phyloP scores from a whole-genome alignment of 129 eudicot genomes.

The Artemisia tridentata region DNA sequence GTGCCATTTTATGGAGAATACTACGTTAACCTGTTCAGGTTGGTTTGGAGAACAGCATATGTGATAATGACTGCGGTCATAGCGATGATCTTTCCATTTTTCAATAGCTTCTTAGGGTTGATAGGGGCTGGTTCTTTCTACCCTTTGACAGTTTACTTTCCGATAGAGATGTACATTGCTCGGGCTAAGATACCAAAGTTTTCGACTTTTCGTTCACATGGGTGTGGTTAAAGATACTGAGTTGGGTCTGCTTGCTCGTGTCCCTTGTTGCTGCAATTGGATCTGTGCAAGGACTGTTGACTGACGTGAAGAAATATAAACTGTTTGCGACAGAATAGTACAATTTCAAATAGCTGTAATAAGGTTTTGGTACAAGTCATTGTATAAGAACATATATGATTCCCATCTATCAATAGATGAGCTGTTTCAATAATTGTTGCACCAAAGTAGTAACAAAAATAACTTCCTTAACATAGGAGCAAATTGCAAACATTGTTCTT shows the following conservation, averaged over 20 bases:
- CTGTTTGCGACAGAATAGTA: background rate
- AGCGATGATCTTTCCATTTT: slow-evolving; percentile 76
- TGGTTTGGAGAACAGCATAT: slow-evolving; percentile 69
- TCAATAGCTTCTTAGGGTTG: slow-evolving; percentile 65
- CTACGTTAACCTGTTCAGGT: slow-evolving; percentile 52
- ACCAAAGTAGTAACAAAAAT: too few species aligned
- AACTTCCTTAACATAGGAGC: too few species aligned
- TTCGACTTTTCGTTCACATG: slow-evolving; percentile 54
- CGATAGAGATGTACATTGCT: slow-evolving; percentile 69
- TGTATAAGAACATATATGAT: background rate
- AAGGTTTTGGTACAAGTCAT: background rate
- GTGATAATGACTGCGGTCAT: slow-evolving; percentile 53
- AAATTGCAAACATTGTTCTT: too few species aligned
- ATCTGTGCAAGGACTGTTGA: slow-evolving; percentile 53
- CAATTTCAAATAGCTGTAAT: background rate
- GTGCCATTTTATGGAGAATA: slow-evolving; percentile 40
- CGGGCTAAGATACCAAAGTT: slow-evolving; percentile 53
- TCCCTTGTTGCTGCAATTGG: slow-evolving; percentile 71
- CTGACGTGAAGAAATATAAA: slow-evolving; percentile 31
- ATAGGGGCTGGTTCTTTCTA: slow-evolving; percentile 69
- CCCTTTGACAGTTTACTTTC: slow-evolving; percentile 71
- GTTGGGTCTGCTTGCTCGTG: slow-evolving; percentile 51
- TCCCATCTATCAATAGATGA: too few species aligned
- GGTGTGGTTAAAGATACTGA: slow-evolving; percentile 61
- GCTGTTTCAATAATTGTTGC: too few species aligned